These are phyloP conservation scores for Cystobasidium onofrii DNA, from an alignment of 768 basidiomycete genomes.

Conservation along the genomic window DNA sequence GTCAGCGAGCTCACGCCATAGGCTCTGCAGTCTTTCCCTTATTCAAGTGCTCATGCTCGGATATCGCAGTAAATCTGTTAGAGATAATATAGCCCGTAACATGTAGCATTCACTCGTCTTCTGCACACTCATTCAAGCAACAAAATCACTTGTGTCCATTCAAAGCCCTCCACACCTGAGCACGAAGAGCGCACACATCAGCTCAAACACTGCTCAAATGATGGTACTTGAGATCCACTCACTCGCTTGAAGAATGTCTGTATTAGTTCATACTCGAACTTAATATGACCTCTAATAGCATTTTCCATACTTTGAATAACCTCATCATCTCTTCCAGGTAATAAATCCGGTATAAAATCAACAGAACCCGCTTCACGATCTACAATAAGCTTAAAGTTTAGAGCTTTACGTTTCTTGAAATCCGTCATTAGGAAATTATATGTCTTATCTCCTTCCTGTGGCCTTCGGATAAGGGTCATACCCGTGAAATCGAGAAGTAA, in stretches of 20 bases:
- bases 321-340: constrained; percentile 18
- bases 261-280: constrained; percentile 4
- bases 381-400: constrained; percentile 21
- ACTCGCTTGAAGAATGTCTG: constrained; percentile 22
- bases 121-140: neutral
- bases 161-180: neutral
- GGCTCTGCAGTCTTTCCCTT: neutral
- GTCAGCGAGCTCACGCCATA: constrained; percentile 22
- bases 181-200: no score
- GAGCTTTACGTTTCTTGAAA: constrained; percentile 1
- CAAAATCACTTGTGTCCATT: neutral
- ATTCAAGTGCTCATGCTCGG: neutral
- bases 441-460: neutral
- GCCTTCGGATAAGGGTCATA: neutral
- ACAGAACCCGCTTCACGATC: neutral
- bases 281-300: constrained; percentile 4
- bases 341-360: constrained; percentile 25
- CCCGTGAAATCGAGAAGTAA: constrained; percentile 4
- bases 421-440: constrained; percentile 24
- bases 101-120: neutral
- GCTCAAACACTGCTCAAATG: no score
- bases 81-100: neutral
- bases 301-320: constrained; percentile 5
- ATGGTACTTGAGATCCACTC: neutral
- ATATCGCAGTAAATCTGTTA: neutral